These are phyloP conservation scores for Cyberlindnera nakhonratchasimensis DNA, from an alignment of 805 yeast species.

Conservation along the genomic window DNA sequence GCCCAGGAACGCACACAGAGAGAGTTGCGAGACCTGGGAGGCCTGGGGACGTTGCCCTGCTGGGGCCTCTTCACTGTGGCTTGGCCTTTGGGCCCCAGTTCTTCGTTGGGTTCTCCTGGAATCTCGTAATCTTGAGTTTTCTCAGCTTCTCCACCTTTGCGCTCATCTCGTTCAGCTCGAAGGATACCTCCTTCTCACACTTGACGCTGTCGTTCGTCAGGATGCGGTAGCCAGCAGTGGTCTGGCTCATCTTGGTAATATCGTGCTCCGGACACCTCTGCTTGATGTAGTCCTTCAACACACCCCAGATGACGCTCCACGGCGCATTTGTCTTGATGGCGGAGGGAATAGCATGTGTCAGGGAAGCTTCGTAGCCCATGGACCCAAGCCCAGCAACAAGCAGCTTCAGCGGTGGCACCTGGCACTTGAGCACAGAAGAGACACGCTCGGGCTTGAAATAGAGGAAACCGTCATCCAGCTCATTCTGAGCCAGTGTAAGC, in stretches of 20 bases:
- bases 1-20: no score
- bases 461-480: slow-evolving; percentile 63
- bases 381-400: slow-evolving; percentile 81
- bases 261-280: slow-evolving; percentile 37
- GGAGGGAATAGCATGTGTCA: slow-evolving; percentile 86
- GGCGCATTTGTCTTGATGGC: slow-evolving; percentile 90
- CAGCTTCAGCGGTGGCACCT: slow-evolving; percentile 74
- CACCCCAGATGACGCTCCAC: slow-evolving; percentile 71
- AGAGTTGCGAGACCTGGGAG: no score
- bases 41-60: no score
- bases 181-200: slow-evolving; percentile 42
- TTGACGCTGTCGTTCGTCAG: slow-evolving; percentile 41
- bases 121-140: slow-evolving; percentile 77
- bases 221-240: slow-evolving; percentile 58
- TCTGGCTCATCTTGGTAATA: slow-evolving; percentile 32
- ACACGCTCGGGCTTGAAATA: slow-evolving; percentile 79
- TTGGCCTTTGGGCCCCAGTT: slow-evolving; percentile 97
- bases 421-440: slow-evolving; percentile 71
- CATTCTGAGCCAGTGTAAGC: slow-evolving; percentile 79
- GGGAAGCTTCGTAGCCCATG: slow-evolving; percentile 74
- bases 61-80: slow-evolving; percentile 41
- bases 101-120: slow-evolving; percentile 87
- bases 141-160: slow-evolving; percentile 57
- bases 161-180: slow-evolving; percentile 59
- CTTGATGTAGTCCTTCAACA: slow-evolving; percentile 61